A percentile compares a stretch with the other conserved stretches of the same genome.
These are phyloP conservation scores for Yarrowia sp. DNA, from an alignment of 805 yeast species.

Conservation along the genomic window DNA sequence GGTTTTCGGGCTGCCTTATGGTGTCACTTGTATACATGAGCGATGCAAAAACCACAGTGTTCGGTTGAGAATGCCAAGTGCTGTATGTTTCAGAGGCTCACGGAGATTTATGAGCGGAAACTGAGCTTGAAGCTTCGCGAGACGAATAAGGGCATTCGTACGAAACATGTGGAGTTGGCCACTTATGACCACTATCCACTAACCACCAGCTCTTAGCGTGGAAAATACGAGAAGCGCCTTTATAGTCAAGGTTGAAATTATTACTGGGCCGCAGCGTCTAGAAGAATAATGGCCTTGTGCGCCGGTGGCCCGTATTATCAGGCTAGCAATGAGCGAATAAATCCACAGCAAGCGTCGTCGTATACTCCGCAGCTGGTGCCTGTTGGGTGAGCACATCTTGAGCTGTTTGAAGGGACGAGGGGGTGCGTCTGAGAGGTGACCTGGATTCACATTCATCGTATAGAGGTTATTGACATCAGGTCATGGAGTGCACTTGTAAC, in stretches of 20 bases:
- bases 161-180: background rate
- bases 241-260: background rate
- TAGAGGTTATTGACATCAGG: slow-evolving; percentile 1
- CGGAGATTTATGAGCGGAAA: background rate
- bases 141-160: background rate
- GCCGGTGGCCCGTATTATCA: background rate
- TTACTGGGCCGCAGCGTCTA: background rate
- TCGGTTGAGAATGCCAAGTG: slow-evolving; percentile 15
- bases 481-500: background rate
- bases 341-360: background rate
- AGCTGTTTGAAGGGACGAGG: background rate
- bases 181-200: too few relatives aligned
- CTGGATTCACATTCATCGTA: slow-evolving; percentile 12
- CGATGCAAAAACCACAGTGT: background rate
- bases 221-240: slow-evolving; percentile 1
- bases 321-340: background rate
- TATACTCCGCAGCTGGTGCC: background rate
- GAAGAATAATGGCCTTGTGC: background rate
- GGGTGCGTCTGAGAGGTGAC: background rate
- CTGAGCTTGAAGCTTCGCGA: too few relatives aligned
- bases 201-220: too few relatives aligned
- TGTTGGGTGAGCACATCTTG: slow-evolving; percentile 16
- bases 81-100: slow-evolving; percentile 24
- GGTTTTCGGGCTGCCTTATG: slow-evolving; percentile 15
- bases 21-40: slow-evolving; percentile 27